Conservation (phyloP, 805 yeast species). For the Schwanniomyces sp. region DNA sequence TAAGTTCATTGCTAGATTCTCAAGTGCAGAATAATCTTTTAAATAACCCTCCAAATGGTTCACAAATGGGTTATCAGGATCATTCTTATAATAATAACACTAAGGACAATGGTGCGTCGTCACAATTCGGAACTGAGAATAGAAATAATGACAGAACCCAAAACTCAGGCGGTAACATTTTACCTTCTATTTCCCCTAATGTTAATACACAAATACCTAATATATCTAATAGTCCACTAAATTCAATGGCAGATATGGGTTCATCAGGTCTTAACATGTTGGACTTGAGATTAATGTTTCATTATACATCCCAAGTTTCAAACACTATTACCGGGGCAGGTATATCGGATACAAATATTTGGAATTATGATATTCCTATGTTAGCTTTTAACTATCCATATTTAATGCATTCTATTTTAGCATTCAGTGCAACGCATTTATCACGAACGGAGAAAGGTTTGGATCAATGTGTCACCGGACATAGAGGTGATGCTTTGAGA, state of each 20-base stretch:
- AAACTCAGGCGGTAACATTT: slow-evolving; percentile 1
- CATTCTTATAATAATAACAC: neutral
- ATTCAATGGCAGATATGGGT: slow-evolving; percentile 10
- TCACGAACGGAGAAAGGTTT: slow-evolving; percentile 73
- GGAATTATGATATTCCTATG: slow-evolving; percentile 87
- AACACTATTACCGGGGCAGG: slow-evolving; percentile 89
- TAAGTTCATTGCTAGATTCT: slow-evolving; percentile 29
- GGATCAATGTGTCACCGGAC: slow-evolving; percentile 80
- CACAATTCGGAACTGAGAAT: slow-evolving; percentile 2
- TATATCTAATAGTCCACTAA: slow-evolving; percentile 7
- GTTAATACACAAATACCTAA: slow-evolving; percentile 11
- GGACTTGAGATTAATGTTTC: slow-evolving; percentile 82
- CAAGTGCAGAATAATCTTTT: slow-evolving; percentile 12
- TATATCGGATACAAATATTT: slow-evolving; percentile 78
- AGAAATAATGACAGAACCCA: neutral
- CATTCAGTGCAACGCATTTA: slow-evolving; percentile 90
- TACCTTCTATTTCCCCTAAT: slow-evolving; percentile 21
- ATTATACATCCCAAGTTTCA: slow-evolving; percentile 82
- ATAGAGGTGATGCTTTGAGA: slow-evolving; percentile 83
- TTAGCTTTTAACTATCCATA: slow-evolving; percentile 87
- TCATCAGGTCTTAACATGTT: slow-evolving; percentile 54
- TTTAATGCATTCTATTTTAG: slow-evolving; percentile 87
- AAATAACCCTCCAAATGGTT: neutral
- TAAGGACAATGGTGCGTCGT: slow-evolving; percentile 4
- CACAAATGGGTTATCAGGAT: neutral